Evolutionary conservation across 116 monocot genomes (phyloP), one percentile per base, ranked within the genome.

Genomic region (Dioscorea cayenensis): DNA sequence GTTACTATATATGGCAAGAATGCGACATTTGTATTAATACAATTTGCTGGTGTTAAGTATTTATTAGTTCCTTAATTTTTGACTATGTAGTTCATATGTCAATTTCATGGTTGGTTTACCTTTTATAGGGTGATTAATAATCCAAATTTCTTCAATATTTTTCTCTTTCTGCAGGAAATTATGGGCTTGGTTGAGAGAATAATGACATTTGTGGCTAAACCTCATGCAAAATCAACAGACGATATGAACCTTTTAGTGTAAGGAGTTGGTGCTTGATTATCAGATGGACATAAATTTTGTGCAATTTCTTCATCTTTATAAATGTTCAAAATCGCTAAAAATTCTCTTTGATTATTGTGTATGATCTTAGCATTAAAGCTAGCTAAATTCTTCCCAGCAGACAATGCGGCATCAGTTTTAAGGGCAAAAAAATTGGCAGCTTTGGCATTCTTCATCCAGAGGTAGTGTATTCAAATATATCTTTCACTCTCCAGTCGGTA

Each of bases 391-490:
- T 82, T 89, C 63, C 79, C 28, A 75, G 75, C 51, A 79, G 88
- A 67, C 88, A 85, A 71, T 79, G 82, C 32, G 74, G 61, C 65
- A 87, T 87, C 60, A 50, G 80, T 28, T 67, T 75, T 38, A 66
- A 79, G 35, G 80, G 66, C 20, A 89, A 67, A 71, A 58, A 73
- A 49, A 77, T 89, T 60, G 88, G 88, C 50, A 58, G 50, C 35
- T 84, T 84, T 64, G 88, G 88, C 64, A 71, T 89, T 73, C 77
- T 89, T 67, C 88, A 89, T 82, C 85, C 88, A 29, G 82, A 84
- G 88, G 88, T 89, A 82, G 3, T 79, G 51, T 75, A 38, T 66
- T 17, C 6, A 37, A 49, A 27, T 68, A 10, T 50, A 4, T 25
- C 48, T 68, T 50, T 68, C 22, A 23, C 20, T 68, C 8, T 1